Base-by-base conservation (phyloP, 805 yeast genomes). In the Metschnikowia noctiluminum region DNA sequence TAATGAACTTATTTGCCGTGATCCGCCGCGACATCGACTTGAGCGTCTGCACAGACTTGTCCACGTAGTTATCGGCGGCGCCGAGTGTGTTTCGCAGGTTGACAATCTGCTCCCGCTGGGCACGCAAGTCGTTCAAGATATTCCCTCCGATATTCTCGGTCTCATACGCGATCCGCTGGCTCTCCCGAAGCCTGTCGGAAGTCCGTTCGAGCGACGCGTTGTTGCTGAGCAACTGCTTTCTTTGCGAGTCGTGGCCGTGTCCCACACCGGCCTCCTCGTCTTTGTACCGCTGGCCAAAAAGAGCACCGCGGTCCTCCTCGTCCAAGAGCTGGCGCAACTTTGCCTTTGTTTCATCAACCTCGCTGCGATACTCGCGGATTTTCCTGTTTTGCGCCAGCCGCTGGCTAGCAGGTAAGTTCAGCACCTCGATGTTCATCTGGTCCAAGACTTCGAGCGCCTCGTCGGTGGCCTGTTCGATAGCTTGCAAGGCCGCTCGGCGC, bases 11-110 rank as follows among this genome's bases (percentile, higher is more conserved):
- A 68, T 92, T 92, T 6, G 97, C 92, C 10, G 95, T 89, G 76
- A 91, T 77, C 60, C 98, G 74, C 67, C 98, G 79, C 27, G 96
- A 86, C 99, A 94, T 94, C 15, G 88, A 78, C 59, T 89, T 83
- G 60, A 94, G 73, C 0, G 98, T 94, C 49, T 87, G 80, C 48
- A 94, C 79, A 48, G 94, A 84, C 62, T 87, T 84, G 68, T 94
- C 98, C 45, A 94, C 96, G 61, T 91, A 89, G 0, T 86, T 82
- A 63, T 94, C 98, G 0, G 98, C 98, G 53, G 90, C 92, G 68
- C 80, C 79, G 43, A 94, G 72, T 0, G 96, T 88, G 59, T 86
- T 87, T 65, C 97, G 81, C 21, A 96, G 82, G 59, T 91, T 89
- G 46, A 81, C 73, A 39, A 94, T 80, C 62, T 95, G 97, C 61